Evolutionary conservation across 2,329 filamentous ascomycete genomes (phyloP), one percentile per base, ranked within the genome.

Genomic region (Amphichorda felina): DNA sequence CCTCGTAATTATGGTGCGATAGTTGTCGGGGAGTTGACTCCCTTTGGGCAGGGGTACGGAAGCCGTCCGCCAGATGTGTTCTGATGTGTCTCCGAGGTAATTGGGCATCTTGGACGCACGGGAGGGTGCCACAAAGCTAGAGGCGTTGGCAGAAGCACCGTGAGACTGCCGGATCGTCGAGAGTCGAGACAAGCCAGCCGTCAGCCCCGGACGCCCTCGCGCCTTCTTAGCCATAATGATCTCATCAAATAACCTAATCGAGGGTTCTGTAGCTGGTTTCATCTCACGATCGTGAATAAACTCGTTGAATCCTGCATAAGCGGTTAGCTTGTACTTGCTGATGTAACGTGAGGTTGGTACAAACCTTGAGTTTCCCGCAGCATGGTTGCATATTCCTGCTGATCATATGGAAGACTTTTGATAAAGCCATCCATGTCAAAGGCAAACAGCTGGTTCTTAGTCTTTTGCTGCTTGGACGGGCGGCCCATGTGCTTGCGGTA

Each of bases 211-310:
- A 24, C 77, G 77, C 17, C 82, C 82, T 34, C 72, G 68, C 19
- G 69, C 68, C 51, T 72, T 75, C 63, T 91, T 91, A 22, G 82
- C 82, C 35, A 89, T 66, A 47, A 91, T 84, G 48, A 91, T 78
- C 54, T 88, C 82, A 54, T 91, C 84, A 47, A 91, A 91, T 1
- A 91, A 69, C 38, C 81, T 80, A 47, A 89, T 76, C 2, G 68
- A 57, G 0, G 82, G 70, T 42, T 82, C 70, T 7, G 73, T 67
- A 0, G 74, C 56, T 2, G 74, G 64, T 7, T 69, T 73, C 16
- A 66, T 75, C 57, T 91, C 84, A 31, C 84, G 75, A 46, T 87
- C 81, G 49, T 89, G 81, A 41, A 91, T 82, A 54, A 91, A 91
- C 54, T 89, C 82, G 45, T 86, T 86, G 53, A 88, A 86, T 33